Base-by-base conservation (phyloP, 768 basidiomycete species). In the Termitomyces sp. region DNA sequence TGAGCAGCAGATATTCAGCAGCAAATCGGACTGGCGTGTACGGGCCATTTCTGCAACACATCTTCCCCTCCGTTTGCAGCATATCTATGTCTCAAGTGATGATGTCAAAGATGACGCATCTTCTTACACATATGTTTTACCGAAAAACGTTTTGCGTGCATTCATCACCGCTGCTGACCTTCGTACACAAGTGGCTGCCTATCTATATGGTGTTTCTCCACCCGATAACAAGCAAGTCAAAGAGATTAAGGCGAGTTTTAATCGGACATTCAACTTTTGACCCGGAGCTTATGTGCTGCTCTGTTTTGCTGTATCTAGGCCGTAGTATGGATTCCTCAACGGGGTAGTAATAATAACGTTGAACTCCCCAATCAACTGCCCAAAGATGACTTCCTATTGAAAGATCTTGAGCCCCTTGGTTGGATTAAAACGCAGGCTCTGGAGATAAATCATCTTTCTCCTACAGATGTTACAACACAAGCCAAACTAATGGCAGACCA, bases 11-110 rank as follows among this genome's bases (percentile, higher is more conserved):
- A 89, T 94, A n/a, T 99, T 99, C 78, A 95, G 92, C 73, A 92
- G 90, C 77, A 98, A 99, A 78, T 98, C 97, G 4, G 97, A 99
- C 72, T 99, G 97, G 97, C 93, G 97, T 65, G 92, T 98, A 33
- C 90, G 97, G 61, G 97, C 97, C 34, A 98, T 99, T 66, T 95
- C 94, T 16, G 90, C 97, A 0, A 98, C 95, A 22, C 95, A 99
- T 72, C 81, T 99, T 47, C 86, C 96, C 4, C 86, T 99, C 60
- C 93, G 97, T 67, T 80, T 98, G 59, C 95, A 98, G 69, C 95
- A 99, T 70, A 97, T 98, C 73, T 98, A 97, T 71, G 97, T 99
- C 33, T 96, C 94, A 42, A 99, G 98, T 68, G 97, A 99, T 66
- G 96, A 99, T 68, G 95, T 99, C 67, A 96, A 96, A 73, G 97